Percentiles rank a stretch among this genome's conserved stretches.
These are phyloP conservation scores for Boletus sp. DNA, from an alignment of 768 basidiomycete species.

Conservation along the genomic window DNA sequence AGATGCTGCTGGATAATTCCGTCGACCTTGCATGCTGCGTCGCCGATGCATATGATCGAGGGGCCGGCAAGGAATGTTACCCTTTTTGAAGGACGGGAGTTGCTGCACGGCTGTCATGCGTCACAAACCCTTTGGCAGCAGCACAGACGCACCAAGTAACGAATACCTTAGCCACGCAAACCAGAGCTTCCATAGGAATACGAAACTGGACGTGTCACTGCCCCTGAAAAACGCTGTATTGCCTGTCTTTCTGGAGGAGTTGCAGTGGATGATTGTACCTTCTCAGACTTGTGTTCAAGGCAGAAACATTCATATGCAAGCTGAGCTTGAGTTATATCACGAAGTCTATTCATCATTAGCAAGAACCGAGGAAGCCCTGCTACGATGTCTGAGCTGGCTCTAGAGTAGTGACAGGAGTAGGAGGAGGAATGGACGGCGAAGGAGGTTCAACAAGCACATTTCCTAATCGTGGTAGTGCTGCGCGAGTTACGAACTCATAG, in stretches of 20 bases:
- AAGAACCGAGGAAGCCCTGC: background rate
- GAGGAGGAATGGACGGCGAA: conserved; percentile 6
- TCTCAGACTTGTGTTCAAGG: background rate
- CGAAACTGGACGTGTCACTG: background rate
- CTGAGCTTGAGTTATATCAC: background rate
- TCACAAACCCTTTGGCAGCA: too few relatives aligned
- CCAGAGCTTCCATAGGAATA: background rate
- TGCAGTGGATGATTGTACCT: background rate
- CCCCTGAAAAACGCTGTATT: background rate
- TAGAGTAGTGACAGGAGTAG: conserved; percentile 13
- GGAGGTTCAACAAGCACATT: conserved; percentile 53
- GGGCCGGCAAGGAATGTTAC: too few relatives aligned
- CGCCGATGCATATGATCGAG: too few relatives aligned
- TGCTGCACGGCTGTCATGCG: too few relatives aligned
- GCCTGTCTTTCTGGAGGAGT: too few relatives aligned
- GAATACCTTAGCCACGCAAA: background rate
- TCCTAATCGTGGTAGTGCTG: conserved; percentile 72
- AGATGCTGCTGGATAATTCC: too few relatives aligned
- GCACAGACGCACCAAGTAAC: too few relatives aligned
- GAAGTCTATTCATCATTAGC: conserved; percentile 6
- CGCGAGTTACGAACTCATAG: conserved; percentile 80
- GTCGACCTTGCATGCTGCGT: too few relatives aligned
- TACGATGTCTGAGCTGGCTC: conserved; percentile 14
- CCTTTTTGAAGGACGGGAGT: too few relatives aligned
- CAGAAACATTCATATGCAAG: background rate